Conservation (phyloP, 306 rosid species). For the Boehmeria nivea region DNA sequence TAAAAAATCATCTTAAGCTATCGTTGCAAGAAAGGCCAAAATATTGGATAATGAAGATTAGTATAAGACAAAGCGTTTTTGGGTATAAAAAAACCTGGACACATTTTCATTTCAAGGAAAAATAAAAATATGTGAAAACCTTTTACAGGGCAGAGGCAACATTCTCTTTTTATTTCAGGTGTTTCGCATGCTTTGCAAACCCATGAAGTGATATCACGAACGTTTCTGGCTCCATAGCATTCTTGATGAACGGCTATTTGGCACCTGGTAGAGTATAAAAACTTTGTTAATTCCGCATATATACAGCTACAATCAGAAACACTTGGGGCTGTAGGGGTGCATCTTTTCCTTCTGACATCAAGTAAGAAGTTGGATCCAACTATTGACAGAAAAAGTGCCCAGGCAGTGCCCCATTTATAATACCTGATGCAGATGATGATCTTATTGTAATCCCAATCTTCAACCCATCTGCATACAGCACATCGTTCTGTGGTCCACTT, state of each 20-base stretch:
- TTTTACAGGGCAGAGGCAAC: slow-evolving; percentile 98
- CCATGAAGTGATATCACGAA: slow-evolving; percentile 90
- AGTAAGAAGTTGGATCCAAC: slow-evolving; percentile 5
- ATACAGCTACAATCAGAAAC: not conserved
- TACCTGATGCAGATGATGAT: slow-evolving; percentile 98
- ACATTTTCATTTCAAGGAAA: too few relatives aligned
- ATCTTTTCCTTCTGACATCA: not conserved
- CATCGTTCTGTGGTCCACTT: slow-evolving; percentile 99
- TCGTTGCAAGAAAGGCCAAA: too few relatives aligned
- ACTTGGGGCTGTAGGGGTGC: not conserved
- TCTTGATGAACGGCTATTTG: slow-evolving; percentile 99
- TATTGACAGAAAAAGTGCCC: slow-evolving; percentile 3
- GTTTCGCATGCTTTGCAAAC: slow-evolving; percentile 97
- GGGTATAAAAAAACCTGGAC: too few relatives aligned
- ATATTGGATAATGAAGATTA: too few relatives aligned
- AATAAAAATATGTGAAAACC: slow-evolving; percentile 30
- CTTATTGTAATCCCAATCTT: slow-evolving; percentile 99
- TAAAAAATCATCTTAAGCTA: too few relatives aligned
- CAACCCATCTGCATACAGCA: slow-evolving; percentile 99
- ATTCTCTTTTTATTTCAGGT: slow-evolving; percentile 80
- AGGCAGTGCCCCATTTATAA: slow-evolving; percentile 11
- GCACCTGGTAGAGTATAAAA: slow-evolving; percentile 48
- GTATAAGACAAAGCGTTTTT: too few relatives aligned
- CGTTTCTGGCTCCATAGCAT: slow-evolving; percentile 97
- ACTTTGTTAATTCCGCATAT: not conserved